Conservation (phyloP, 768 basidiomycete genomes). For the Hemileccinum rubropunctum region DNA sequence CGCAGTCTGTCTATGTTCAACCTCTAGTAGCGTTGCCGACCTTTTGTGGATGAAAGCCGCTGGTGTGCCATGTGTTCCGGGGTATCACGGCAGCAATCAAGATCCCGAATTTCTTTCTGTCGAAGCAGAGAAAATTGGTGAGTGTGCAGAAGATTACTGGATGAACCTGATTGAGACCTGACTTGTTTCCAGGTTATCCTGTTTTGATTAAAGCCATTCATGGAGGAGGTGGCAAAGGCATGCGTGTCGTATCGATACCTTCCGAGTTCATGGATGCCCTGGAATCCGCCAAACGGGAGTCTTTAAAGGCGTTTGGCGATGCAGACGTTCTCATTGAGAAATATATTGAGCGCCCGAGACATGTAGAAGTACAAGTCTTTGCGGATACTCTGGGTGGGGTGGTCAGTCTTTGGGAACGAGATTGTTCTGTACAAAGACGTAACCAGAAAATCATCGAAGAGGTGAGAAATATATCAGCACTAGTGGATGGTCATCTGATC, state of each 20-base stretch:
- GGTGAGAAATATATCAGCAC: slow-evolving; percentile 34
- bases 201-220: slow-evolving; percentile 96
- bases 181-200: slow-evolving; percentile 62
- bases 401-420: slow-evolving; percentile 95
- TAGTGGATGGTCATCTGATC: not conserved
- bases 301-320: slow-evolving; percentile 83
- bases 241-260: slow-evolving; percentile 75
- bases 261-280: slow-evolving; percentile 77
- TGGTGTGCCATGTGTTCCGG: slow-evolving; percentile 90
- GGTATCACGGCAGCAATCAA: slow-evolving; percentile 87
- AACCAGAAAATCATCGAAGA: slow-evolving; percentile 98
- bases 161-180: not conserved
- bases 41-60: slow-evolving; percentile 51
- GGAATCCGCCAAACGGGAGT: slow-evolving; percentile 86
- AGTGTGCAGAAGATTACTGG: not conserved
- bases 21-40: not conserved
- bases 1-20: not conserved
- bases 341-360: slow-evolving; percentile 82
- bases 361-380: slow-evolving; percentile 95
- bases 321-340: slow-evolving; percentile 86
- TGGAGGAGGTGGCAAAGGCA: slow-evolving; percentile 94
- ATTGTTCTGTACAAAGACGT: slow-evolving; percentile 86
- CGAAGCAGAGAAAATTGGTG: slow-evolving; percentile 73
- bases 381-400: slow-evolving; percentile 77
- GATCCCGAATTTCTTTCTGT: slow-evolving; percentile 63